A percentile compares a stretch with the other conserved stretches of the same genome.
phyloP scores from a whole-genome alignment of 164 flowering plant genomes.

The Vitis labrusca region DNA sequence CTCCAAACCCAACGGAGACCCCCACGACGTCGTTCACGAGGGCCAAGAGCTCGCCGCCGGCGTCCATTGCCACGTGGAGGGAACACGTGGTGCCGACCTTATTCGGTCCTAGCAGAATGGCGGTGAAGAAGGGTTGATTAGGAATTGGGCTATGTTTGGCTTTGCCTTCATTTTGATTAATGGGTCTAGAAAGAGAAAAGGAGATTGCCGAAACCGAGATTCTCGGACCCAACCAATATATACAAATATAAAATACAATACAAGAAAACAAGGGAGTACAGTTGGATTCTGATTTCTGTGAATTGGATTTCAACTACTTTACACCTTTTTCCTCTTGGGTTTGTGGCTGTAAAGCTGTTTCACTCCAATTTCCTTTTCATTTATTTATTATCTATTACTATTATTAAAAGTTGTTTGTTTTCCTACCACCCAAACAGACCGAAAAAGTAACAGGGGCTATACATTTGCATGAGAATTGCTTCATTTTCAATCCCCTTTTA shows the following conservation, averaged over 20 bases:
- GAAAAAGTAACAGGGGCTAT: too few species aligned
- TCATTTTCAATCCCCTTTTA: too few species aligned
- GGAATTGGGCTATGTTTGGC: too few species aligned
- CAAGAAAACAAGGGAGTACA: conserved; percentile 17
- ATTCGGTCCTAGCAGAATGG: neutral
- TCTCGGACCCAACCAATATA: conserved; percentile 1
- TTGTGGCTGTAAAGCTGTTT: too few species aligned
- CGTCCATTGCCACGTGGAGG: conserved; percentile 18
- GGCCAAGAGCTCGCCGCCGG: conserved; percentile 25
- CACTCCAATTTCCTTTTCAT: too few species aligned
- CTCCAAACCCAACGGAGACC: conserved; percentile 26
- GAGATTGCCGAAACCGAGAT: conserved; percentile 11
- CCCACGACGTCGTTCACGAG: conserved; percentile 43
- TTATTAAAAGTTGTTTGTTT: too few species aligned
- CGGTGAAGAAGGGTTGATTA: neutral
- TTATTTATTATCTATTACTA: too few species aligned
- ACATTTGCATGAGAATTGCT: too few species aligned
- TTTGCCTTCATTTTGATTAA: neutral
- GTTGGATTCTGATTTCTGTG: conserved; percentile 36
- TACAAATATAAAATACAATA: neutral
- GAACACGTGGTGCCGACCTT: neutral
- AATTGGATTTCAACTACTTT: conserved; percentile 16
- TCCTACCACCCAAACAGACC: too few species aligned
- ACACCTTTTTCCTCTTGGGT: neutral
- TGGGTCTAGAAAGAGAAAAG: neutral